phyloP scores from a whole-genome alignment of 257 asterid genomes.

The Hygrophila difformis region DNA sequence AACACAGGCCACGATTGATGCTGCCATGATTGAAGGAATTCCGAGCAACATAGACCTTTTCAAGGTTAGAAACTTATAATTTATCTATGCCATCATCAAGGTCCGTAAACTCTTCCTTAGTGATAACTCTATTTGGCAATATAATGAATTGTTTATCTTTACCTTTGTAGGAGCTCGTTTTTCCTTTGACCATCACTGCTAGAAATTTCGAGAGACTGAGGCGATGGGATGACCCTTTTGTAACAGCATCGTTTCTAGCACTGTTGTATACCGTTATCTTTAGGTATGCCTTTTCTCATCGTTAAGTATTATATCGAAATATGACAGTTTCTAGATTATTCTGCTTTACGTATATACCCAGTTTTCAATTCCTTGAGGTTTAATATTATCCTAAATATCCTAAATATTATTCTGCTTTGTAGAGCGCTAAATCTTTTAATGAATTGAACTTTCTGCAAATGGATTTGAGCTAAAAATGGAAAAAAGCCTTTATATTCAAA shows the following conservation, averaged over 20 bases:
- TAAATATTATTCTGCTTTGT: too few species aligned
- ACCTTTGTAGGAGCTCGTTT: constrained; percentile 65
- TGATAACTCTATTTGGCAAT: too few species aligned
- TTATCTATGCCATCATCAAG: neutral
- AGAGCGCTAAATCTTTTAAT: too few species aligned
- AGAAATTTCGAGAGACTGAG: constrained; percentile 62
- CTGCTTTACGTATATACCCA: too few species aligned
- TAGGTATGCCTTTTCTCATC: constrained; percentile 42
- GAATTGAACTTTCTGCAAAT: too few species aligned
- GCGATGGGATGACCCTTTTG: constrained; percentile 85
- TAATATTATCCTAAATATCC: too few species aligned
- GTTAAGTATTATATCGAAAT: too few species aligned
- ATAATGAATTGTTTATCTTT: too few species aligned
- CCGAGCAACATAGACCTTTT: constrained; percentile 96
- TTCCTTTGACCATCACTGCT: constrained; percentile 60
- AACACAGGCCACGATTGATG: constrained; percentile 93
- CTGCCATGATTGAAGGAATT: constrained; percentile 94
- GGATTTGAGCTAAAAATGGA: too few species aligned
- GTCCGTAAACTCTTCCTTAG: too few species aligned
- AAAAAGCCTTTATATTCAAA: too few species aligned
- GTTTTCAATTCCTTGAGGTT: too few species aligned
- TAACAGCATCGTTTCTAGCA: constrained; percentile 77
- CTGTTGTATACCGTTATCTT: constrained; percentile 55
- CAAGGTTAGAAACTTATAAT: constrained; percentile 41
- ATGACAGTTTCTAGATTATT: neutral